These are phyloP conservation scores for Penicillium silybi DNA, from an alignment of 495 filamentous ascomycete genomes.

Conservation along the genomic window DNA sequence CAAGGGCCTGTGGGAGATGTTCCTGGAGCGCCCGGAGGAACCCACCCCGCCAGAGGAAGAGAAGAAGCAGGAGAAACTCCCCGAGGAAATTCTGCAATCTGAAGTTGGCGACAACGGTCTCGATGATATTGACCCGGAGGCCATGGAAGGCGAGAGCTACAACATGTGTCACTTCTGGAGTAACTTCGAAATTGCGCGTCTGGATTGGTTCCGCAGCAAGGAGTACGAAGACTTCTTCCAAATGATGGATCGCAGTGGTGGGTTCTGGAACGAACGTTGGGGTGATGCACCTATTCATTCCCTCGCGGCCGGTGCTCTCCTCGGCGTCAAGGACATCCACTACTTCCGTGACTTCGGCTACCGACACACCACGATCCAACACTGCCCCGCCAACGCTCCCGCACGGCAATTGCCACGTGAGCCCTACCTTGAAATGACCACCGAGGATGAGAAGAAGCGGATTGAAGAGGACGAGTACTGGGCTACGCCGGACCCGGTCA, in stretches of 20 bases:
- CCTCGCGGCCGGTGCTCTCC: conserved; percentile 84
- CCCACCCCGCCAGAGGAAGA: conserved; percentile 51
- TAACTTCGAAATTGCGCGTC: conserved; percentile 96
- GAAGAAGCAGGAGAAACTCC: conserved; percentile 66
- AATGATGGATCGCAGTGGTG: conserved; percentile 97
- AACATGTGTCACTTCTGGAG: conserved; percentile 99
- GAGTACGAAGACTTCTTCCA: conserved; percentile 98
- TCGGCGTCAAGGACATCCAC: conserved; percentile 81
- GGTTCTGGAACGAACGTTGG: conserved; percentile 99
- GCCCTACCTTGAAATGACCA: conserved; percentile 82
- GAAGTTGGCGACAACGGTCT: conserved; percentile 69
- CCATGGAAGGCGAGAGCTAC: conserved; percentile 96
- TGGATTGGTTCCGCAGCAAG: conserved; percentile 95
- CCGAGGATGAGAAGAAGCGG: conserved; percentile 77
- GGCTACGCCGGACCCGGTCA: conserved; percentile 77
- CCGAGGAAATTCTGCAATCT: conserved; percentile 75
- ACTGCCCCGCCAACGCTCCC: conserved; percentile 95
- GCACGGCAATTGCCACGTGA: conserved; percentile 78
- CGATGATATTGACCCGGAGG: conserved; percentile 81
- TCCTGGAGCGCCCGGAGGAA: conserved; percentile 68
- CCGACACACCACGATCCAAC: conserved; percentile 97
- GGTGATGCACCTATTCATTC: conserved; percentile 99
- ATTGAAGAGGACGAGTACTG: conserved; percentile 96
- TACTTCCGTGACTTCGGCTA: conserved; percentile 99
- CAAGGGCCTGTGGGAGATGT: conserved; percentile 98